Percentiles rank a stretch among this genome's conserved stretches.
Evolutionary conservation across 2,329 filamentous ascomycete species (phyloP).

Genomic region (Claviceps sp.): DNA sequence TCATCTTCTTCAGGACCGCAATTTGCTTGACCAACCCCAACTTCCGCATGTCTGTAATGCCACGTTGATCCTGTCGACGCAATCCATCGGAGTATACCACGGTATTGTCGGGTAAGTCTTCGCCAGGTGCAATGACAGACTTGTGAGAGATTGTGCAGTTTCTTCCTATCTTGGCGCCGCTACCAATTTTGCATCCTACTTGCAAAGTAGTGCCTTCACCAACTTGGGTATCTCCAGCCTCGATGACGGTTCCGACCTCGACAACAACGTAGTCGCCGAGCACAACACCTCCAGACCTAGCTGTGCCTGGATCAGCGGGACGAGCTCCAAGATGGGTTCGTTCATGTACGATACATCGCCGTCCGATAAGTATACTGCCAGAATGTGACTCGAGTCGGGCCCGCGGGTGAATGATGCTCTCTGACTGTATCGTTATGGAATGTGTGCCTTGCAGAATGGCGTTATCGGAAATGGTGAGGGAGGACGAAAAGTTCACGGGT

Average conservation of each 20-base stretch:
- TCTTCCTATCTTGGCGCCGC: constrained; percentile 49
- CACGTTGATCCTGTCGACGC: constrained; percentile 43
- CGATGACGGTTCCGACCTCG: constrained; percentile 46
- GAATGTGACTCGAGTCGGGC: constrained; percentile 64
- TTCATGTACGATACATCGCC: constrained; percentile 73
- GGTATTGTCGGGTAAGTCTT: constrained; percentile 49
- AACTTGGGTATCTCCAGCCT: constrained; percentile 47
- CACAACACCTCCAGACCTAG: constrained; percentile 33
- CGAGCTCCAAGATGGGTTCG: constrained; percentile 40
- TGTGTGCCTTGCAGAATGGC: constrained; percentile 56
- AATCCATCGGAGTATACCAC: constrained; percentile 56
- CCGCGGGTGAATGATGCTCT: constrained; percentile 77
- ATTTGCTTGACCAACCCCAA: constrained; percentile 54
- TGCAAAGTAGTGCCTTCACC: constrained; percentile 48
- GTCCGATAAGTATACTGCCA: constrained; percentile 68
- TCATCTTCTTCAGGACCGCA: constrained; percentile 51
- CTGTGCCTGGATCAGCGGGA: constrained; percentile 14
- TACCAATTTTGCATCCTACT: constrained; percentile 45
- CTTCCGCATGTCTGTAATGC: constrained; percentile 49
- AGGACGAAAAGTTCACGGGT: constrained; percentile 47
- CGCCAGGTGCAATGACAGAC: constrained; percentile 43
- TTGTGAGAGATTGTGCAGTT: constrained; percentile 59
- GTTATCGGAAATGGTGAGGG: constrained; percentile 48
- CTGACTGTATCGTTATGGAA: constrained; percentile 63
- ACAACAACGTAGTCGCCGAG: constrained; percentile 49